phyloP scores from a whole-genome alignment of 2,329 filamentous ascomycete genomes.

The Fusarium goolgardi region DNA sequence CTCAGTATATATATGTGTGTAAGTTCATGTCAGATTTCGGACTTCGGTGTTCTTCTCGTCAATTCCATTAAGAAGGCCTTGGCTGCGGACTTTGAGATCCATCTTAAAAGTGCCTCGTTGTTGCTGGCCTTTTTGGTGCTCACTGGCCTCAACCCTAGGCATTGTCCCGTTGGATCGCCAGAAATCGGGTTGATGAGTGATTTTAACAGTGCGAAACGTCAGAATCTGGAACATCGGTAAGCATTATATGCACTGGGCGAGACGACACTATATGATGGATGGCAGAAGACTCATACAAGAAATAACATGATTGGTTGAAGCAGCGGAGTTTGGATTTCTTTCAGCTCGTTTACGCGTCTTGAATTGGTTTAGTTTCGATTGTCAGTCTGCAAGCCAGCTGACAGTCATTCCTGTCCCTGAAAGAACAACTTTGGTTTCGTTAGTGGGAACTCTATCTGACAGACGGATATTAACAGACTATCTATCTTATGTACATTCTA shows the following conservation, averaged over 20 bases:
- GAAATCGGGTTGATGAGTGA: neutral
- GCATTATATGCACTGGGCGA: neutral
- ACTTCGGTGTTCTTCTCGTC: neutral
- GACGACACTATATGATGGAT: neutral
- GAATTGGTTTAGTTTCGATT: conserved; percentile 39
- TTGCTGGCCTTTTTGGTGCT: neutral
- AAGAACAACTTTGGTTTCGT: neutral
- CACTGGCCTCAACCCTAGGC: neutral
- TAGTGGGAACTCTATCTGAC: neutral
- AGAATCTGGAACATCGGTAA: neutral
- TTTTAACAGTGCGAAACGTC: neutral
- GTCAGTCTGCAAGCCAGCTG: neutral
- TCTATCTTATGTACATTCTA: rapidly evolving
- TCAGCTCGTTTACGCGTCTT: conserved; percentile 39
- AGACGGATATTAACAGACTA: neutral
- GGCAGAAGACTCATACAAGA: neutral
- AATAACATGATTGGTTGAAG: neutral
- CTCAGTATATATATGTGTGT: neutral
- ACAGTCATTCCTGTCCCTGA: neutral
- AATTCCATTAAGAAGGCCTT: neutral
- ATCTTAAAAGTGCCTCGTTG: neutral
- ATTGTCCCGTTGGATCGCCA: neutral
- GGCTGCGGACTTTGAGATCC: neutral
- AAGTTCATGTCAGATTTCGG: rapidly evolving
- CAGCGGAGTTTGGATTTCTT: conserved; percentile 12